phyloP scores from a whole-genome alignment of 306 rosid genomes.

The Alnus glutinosa region DNA sequence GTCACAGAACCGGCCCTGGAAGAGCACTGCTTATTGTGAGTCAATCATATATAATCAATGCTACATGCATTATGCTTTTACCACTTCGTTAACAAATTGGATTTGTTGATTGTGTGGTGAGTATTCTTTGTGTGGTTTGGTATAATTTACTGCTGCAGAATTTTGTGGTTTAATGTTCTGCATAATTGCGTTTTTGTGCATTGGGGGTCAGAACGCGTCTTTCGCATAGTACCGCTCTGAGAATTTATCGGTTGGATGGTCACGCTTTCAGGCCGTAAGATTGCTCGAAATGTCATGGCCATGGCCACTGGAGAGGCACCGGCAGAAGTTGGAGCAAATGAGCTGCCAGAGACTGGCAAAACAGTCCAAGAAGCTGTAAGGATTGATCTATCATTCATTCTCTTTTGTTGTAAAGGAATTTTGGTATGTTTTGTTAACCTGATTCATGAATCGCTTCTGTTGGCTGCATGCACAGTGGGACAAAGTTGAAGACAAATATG shows the following conservation, averaged over 20 bases:
- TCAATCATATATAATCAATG: neutral
- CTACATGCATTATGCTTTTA: no score
- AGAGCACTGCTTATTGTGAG: slow-evolving; percentile 70
- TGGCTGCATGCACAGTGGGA: slow-evolving; percentile 65
- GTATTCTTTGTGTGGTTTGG: no score
- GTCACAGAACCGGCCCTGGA: slow-evolving; percentile 61
- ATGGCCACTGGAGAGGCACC: slow-evolving; percentile 97
- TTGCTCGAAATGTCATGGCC: slow-evolving; percentile 73
- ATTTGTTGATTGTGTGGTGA: no score
- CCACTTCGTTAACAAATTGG: no score
- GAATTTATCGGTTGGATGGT: neutral
- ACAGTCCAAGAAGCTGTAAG: slow-evolving; percentile 66
- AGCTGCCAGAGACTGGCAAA: slow-evolving; percentile 69
- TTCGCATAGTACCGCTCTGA: no score
- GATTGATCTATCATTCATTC: neutral
- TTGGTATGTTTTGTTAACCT: slow-evolving; percentile 17
- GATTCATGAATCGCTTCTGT: slow-evolving; percentile 2
- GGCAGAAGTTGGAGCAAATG: slow-evolving; percentile 62
- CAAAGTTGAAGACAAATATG: slow-evolving; percentile 91
- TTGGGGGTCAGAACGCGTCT: no score
- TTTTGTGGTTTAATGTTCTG: no score
- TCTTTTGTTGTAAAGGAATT: neutral
- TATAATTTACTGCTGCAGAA: no score
- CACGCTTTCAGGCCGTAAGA: slow-evolving; percentile 54
- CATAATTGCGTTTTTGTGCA: no score